These are phyloP conservation scores for Umbelopsis ramanniana DNA, from an alignment of 192 early-diverging fungal species.

Conservation along the genomic window DNA sequence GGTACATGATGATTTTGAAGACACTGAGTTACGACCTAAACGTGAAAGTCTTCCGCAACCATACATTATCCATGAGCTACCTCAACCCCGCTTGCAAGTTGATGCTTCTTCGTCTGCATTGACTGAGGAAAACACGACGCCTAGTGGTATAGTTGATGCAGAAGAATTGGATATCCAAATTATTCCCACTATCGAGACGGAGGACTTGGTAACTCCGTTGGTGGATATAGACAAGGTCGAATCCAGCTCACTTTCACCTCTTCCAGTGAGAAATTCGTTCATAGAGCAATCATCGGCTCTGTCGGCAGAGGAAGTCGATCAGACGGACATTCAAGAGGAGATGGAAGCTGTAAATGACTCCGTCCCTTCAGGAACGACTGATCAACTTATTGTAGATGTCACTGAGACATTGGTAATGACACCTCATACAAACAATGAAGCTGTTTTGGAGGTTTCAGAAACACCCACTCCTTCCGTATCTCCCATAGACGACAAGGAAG, in stretches of 20 bases:
- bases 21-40: neutral
- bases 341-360: neutral
- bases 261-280: neutral
- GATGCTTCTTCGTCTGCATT: neutral
- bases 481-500: too few relatives aligned
- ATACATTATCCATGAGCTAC: neutral
- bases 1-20: neutral
- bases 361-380: neutral
- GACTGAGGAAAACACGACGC: neutral
- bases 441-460: too few relatives aligned
- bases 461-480: too few relatives aligned
- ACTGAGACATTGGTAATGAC: neutral
- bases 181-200: neutral
- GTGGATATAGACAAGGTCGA: neutral
- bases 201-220: neutral
- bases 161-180: neutral
- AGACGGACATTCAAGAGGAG: neutral
- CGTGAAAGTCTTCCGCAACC: neutral
- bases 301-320: neutral
- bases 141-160: neutral
- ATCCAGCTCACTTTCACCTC: neutral
- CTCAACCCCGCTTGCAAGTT: neutral
- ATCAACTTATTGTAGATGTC: constrained; percentile 1
- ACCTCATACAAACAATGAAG: neutral
- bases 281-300: neutral